Conservation (phyloP, 2,329 filamentous ascomycete genomes). For the Aureobasidium sp. region DNA sequence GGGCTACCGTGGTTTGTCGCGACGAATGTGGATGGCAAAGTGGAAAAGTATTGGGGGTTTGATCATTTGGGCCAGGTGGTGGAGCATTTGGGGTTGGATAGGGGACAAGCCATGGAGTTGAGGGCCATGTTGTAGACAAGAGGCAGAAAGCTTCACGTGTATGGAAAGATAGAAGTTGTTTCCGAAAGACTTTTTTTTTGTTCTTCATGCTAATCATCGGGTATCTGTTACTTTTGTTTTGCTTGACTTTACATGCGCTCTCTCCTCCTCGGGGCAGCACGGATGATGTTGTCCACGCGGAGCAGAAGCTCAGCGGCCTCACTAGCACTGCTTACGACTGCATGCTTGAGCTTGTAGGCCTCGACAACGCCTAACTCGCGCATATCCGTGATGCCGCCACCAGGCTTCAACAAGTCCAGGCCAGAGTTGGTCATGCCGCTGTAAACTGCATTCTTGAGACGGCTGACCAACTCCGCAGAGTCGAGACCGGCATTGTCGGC, state of each 20-base stretch:
- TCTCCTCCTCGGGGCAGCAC: constrained; percentile 76
- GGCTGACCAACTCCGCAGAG: constrained; percentile 85
- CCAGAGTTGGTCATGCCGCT: constrained; percentile 89
- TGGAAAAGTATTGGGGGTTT: constrained; percentile 53
- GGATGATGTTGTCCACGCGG: constrained; percentile 95
- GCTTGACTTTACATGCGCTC: constrained; percentile 60
- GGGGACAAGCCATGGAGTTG: constrained; percentile 30
- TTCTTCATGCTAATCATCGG: constrained; percentile 11
- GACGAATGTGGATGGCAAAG: constrained; percentile 47
- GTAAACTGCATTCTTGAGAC: constrained; percentile 89
- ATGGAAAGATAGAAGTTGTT: too few species aligned
- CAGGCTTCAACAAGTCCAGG: constrained; percentile 79
- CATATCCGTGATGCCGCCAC: constrained; percentile 93
- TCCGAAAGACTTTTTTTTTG: constrained; percentile 7
- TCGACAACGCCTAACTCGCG: constrained; percentile 90
- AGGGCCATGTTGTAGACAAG: constrained; percentile 31
- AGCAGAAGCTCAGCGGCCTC: constrained; percentile 95
- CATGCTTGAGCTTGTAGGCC: constrained; percentile 96
- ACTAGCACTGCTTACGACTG: constrained; percentile 92
- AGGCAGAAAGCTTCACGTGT: neutral
- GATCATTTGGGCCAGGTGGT: constrained; percentile 53
- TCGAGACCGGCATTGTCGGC: constrained; percentile 97
- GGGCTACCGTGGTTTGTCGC: constrained; percentile 55
- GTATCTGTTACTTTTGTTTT: constrained; percentile 13
- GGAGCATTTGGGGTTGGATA: constrained; percentile 47